Evolutionary conservation across 1,284 basidiomycete species (phyloP), one percentile per base, ranked within the genome.

Genomic region (Trametes sp.): DNA sequence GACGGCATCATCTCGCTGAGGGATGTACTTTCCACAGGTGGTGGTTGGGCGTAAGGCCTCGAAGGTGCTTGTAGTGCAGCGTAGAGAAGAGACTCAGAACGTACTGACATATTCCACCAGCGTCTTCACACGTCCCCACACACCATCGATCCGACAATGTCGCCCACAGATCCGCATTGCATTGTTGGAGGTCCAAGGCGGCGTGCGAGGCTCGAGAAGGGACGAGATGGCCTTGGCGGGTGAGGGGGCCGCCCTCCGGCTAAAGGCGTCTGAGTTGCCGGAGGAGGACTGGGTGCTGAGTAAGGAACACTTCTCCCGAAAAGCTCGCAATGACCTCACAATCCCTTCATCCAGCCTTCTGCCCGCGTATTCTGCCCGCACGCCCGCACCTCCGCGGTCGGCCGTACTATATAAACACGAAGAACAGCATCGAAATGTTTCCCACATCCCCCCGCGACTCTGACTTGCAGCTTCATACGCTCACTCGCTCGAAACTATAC

Each of bases 261-360:
- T 24, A 24, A 49, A 19, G 48, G 48, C 14, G 29, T 8, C 14
- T 26, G 19, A 10, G 28, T 49, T 31, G 48, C 48, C 48, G 48
- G 48, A 29, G 13, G 16, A 48, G 24, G 48, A 29, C 28, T 4
- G 3, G 36, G 26, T 41, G 52, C 52, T 53, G 52, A 46, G 16
- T 46, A 54, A 54, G 33, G n/a, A 29, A 61, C 29, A 21, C 19
- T 49, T 49, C 48, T 49, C n/a, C 48, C 48, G 35, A 45, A 19
- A 9, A 8, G 6, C 28, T 13, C 19, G 8, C 35, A 3, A 50
- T 35, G 50, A 41, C 36, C 38, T 48, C 45, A 41, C 33, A 42
- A 58, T 46, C 45, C 16, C 46, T n/a, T n/a, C 10, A 26, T 14
- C 46, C 8, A 5, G 44, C 13, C 7, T n/a, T n/a, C n/a, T 23